Base-by-base conservation (phyloP, 805 yeast species). In the Yarrowia sp. region DNA sequence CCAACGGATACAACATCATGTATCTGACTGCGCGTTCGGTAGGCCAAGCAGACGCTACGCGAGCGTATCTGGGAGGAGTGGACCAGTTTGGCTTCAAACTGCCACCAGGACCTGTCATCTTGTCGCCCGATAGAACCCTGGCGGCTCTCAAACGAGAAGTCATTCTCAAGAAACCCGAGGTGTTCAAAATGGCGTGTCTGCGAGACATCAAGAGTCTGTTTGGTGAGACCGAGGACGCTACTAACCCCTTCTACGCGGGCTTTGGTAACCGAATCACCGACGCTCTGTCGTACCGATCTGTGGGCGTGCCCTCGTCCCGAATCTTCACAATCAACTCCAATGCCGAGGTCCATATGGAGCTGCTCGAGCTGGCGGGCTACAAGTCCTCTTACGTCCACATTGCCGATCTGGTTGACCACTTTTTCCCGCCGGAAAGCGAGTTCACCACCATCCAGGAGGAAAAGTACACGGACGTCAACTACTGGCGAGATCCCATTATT, bases 161-260 rank as follows among this genome's bases (percentile, higher is more conserved):
- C 36, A 94, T 95, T 56, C 80, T 94, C 75, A 91, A 93, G 72
- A 94, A 94, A 76, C 99, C 99, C 0, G 98, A 95, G 78, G 95
- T 95, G n/a, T 95, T 95, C 82, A 95, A 95, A 75, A 95, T 95
- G 93, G 97, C 99, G 0, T 94, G 98, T 78, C 81, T 95, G 70
- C 87, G 89, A 68, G 99, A 95, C 79, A 88, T 95, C 70, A 86
- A 87, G 74, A 84, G 88, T 55, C 81, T 95, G 22, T 65, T 52
- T 65, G 85, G 80, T 35, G 84, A 81, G 42, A 72, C 71, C 16
- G 64, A 48, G 63, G 61, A 65, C 22, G n/a, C 35, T 45, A 43
- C 50, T 19, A 65, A 50, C 42, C 97, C 98, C 3, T 95, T 95
- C 75, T 92, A 91, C 78, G 99, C 99, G 14, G 99, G 99, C 0